phyloP scores from a whole-genome alignment of 2,329 filamentous ascomycete genomes.

The Paecilomyces fulvus region DNA sequence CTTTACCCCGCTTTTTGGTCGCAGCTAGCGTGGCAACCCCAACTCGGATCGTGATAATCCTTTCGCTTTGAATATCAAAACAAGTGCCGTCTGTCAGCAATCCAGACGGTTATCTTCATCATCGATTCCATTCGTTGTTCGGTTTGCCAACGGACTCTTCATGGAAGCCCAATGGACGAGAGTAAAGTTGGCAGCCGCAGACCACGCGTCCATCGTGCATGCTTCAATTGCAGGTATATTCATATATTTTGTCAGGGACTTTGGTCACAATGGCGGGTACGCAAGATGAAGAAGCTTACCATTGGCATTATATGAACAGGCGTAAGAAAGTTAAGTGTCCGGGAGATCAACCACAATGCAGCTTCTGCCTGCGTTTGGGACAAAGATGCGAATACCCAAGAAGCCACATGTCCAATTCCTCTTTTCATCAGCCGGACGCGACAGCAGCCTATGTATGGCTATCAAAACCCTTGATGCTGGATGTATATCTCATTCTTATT shows the following conservation, averaged over 20 bases:
- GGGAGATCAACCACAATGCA: background rate
- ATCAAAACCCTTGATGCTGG: background rate
- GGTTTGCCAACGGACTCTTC: background rate
- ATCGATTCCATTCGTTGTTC: background rate
- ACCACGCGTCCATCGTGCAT: background rate
- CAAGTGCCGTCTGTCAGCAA: background rate
- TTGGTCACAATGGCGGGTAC: background rate
- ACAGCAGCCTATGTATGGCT: background rate
- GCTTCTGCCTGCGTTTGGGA: background rate
- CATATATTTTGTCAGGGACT: background rate
- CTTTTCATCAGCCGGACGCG: background rate
- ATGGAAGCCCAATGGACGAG: background rate
- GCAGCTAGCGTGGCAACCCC: background rate
- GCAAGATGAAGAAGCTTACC: background rate
- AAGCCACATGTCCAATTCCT: background rate
- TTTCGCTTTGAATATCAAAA: background rate
- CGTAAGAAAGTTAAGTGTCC: background rate
- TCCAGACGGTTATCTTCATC: background rate
- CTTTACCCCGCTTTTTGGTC: background rate
- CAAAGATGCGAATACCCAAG: background rate
- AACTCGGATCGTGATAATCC: background rate
- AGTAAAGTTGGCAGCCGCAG: background rate
- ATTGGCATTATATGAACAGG: background rate
- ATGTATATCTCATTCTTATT: background rate
- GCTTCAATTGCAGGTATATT: background rate